phyloP scores from a whole-genome alignment of 352 stramenopile genomes.

The Globisporangium carolinianum region DNA sequence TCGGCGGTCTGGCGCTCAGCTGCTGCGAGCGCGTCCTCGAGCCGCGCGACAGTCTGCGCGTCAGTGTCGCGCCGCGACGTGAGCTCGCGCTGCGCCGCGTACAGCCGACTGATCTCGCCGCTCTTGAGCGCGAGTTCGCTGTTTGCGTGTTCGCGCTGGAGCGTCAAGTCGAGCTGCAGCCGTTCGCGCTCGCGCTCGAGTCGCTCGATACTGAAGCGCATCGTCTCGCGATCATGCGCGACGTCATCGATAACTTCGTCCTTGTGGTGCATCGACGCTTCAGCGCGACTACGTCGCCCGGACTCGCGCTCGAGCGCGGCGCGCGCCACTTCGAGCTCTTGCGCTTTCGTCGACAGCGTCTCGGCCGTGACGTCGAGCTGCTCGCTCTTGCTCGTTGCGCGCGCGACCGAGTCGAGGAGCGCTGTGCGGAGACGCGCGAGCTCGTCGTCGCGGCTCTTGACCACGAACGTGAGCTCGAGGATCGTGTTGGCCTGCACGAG shows the following conservation, averaged over 20 bases:
- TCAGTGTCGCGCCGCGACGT: constrained; percentile 51
- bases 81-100: constrained; percentile 40
- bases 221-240: constrained; percentile 55
- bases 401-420: constrained; percentile 48
- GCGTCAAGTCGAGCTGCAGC: constrained; percentile 68
- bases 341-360: constrained; percentile 46
- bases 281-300: constrained; percentile 38
- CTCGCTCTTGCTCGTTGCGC: constrained; percentile 50
- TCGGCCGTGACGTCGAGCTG: constrained; percentile 61
- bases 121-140: constrained; percentile 70
- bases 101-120: constrained; percentile 52
- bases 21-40: constrained; percentile 32
- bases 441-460: constrained; percentile 69
- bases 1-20: constrained; percentile 43
- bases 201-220: constrained; percentile 48
- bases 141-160: constrained; percentile 57
- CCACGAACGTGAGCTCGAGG: constrained; percentile 66
- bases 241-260: constrained; percentile 54
- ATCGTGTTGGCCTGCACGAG: constrained; percentile 54
- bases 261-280: constrained; percentile 61
- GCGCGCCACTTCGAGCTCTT: constrained; percentile 51
- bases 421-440: constrained; percentile 43
- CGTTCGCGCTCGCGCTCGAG: constrained; percentile 60
- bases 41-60: constrained; percentile 35
- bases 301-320: constrained; percentile 50